Evolutionary conservation across 2,329 filamentous ascomycete species (phyloP).

Genomic region (Ophiostoma piceae): DNA sequence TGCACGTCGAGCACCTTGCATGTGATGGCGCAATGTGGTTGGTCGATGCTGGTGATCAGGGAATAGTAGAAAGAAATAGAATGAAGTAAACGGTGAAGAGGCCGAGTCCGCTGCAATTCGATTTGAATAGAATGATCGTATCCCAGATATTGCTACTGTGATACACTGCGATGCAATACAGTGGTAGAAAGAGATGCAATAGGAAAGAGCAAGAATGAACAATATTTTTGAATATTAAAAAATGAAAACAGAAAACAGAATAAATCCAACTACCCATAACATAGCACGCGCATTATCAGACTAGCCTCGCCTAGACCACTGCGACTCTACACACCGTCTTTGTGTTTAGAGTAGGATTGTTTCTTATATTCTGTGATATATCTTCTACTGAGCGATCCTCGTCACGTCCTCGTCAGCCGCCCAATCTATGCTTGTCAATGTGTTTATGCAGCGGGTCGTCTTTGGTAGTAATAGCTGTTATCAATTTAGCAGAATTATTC

Average conservation of each 20-base stretch:
- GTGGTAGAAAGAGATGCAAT: not conserved
- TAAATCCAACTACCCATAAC: too few species aligned
- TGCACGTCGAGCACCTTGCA: constrained; percentile 13
- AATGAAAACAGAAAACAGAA: not conserved
- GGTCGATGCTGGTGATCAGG: not conserved
- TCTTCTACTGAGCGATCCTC: not conserved
- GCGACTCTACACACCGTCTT: constrained; percentile 11
- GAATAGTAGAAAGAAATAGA: not conserved
- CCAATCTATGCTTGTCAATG: not conserved
- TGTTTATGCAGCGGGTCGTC: not conserved
- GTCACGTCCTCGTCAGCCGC: not conserved
- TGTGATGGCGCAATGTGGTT: not conserved
- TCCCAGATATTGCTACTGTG: too few species aligned
- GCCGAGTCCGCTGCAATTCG: not conserved
- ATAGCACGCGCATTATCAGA: not conserved
- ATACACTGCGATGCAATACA: too few species aligned
- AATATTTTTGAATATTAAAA: not conserved
- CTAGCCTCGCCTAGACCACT: constrained; percentile 5
- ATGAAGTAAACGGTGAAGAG: not conserved
- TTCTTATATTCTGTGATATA: too few species aligned
- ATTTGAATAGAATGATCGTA: too few species aligned
- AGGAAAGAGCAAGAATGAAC: not conserved
- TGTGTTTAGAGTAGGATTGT: not conserved
- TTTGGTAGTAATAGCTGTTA: too few species aligned
- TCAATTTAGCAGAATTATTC: too few species aligned